Conservation (phyloP, 2,329 filamentous ascomycete species). For the Venturia aucupariae region DNA sequence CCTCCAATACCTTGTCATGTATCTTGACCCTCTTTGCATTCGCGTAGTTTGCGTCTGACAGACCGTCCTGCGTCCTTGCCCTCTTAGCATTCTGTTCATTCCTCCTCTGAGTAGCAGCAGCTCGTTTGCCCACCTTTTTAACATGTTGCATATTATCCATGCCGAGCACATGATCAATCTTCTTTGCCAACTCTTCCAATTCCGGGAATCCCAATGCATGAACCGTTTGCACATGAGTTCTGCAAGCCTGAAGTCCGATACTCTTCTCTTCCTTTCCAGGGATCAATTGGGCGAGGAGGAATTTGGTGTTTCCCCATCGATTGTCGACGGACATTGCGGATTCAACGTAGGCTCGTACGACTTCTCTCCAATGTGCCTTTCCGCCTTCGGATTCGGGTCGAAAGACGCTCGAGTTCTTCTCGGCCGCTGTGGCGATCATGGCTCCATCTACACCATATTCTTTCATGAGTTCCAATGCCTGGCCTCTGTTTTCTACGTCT, state of each 20-base stretch:
- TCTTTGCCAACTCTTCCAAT: slow-evolving; percentile 53
- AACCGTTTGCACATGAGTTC: slow-evolving; percentile 63
- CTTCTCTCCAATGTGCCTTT: slow-evolving; percentile 62
- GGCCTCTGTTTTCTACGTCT: slow-evolving; percentile 67
- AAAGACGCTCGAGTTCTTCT: slow-evolving; percentile 87
- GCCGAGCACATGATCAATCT: slow-evolving; percentile 55
- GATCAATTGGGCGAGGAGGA: slow-evolving; percentile 73
- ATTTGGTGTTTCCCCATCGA: slow-evolving; percentile 88
- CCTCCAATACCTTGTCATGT: background rate
- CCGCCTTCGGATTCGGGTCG: slow-evolving; percentile 60
- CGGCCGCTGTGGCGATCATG: slow-evolving; percentile 93
- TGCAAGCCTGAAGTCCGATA: slow-evolving; percentile 52
- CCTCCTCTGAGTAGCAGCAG: slow-evolving; percentile 8
- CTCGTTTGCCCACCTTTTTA: slow-evolving; percentile 8
- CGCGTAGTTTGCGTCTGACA: background rate
- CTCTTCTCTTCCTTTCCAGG: slow-evolving; percentile 65
- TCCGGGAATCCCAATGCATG: slow-evolving; percentile 55
- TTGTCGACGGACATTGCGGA: slow-evolving; percentile 71
- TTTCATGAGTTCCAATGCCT: slow-evolving; percentile 60
- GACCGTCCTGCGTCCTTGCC: slow-evolving; percentile 1
- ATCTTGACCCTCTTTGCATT: background rate
- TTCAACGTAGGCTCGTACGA: slow-evolving; percentile 67
- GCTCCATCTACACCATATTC: slow-evolving; percentile 86
- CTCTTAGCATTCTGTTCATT: slow-evolving; percentile 4
- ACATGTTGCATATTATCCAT: slow-evolving; percentile 4